Conservation (phyloP, 2,329 filamentous ascomycete species). For the Drechslerella coelobrocha region DNA sequence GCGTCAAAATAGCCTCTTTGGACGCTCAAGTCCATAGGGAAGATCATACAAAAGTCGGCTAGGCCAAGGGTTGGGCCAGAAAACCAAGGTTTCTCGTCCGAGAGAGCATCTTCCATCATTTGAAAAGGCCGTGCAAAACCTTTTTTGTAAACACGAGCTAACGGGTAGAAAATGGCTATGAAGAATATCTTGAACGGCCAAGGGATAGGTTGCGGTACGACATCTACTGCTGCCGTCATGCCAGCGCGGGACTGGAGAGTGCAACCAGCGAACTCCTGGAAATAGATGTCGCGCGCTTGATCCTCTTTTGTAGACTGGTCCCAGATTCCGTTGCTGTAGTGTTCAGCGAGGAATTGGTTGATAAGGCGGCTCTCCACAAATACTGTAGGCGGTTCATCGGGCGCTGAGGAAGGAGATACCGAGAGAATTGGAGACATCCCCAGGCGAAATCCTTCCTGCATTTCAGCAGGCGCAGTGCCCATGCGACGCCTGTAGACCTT, state of each 20-base stretch:
- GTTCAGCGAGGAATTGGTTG: constrained; percentile 32
- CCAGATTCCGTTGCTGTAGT: constrained; percentile 36
- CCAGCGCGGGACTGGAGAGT: constrained; percentile 22
- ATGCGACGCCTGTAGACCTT: constrained; percentile 23
- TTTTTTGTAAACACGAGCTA: constrained; percentile 19
- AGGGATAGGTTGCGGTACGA: constrained; percentile 36
- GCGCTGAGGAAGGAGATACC: constrained; percentile 32
- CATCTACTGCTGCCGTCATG: constrained; percentile 25
- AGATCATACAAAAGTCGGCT: constrained; percentile 41
- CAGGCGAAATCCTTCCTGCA: constrained; percentile 45
- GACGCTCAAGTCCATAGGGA: constrained; percentile 35
- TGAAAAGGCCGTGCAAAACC: constrained; percentile 18
- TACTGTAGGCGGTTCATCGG: constrained; percentile 32
- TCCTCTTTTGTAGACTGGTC: constrained; percentile 13
- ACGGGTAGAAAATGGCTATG: constrained; percentile 29
- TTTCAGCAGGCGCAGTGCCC: constrained; percentile 26
- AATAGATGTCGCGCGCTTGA: constrained; percentile 26
- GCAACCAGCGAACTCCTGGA: constrained; percentile 33
- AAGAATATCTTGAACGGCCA: constrained; percentile 39
- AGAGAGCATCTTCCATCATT: constrained; percentile 37
- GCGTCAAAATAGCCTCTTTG: constrained; percentile 34
- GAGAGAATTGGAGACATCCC: constrained; percentile 37
- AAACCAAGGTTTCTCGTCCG: constrained; percentile 41
- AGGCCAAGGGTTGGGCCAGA: constrained; percentile 32
- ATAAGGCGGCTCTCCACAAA: constrained; percentile 42